phyloP scores from a whole-genome alignment of 2,329 filamentous ascomycete genomes.

The Aspergillus vadensis region DNA sequence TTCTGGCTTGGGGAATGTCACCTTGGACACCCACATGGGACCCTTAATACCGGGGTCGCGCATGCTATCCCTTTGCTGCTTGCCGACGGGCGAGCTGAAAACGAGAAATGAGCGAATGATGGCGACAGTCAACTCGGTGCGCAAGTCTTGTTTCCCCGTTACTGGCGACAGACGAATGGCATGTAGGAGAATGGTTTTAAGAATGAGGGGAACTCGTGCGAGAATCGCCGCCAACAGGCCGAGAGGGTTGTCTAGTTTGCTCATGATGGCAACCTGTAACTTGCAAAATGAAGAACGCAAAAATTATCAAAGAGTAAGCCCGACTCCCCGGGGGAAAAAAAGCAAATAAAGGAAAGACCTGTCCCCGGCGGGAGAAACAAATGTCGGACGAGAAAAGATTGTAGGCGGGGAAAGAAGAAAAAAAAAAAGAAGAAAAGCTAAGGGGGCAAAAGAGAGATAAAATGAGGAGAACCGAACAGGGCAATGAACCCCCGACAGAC shows the following conservation, averaged over 20 bases:
- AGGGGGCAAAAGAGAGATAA: not conserved
- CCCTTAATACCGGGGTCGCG: slow-evolving; percentile 72
- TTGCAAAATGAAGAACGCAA: not conserved
- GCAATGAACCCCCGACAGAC: not conserved
- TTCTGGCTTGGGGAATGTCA: slow-evolving; percentile 61
- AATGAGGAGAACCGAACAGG: not conserved
- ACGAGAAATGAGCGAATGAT: slow-evolving; percentile 68
- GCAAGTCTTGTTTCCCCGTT: slow-evolving; percentile 75
- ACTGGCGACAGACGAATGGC: slow-evolving; percentile 67
- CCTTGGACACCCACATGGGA: slow-evolving; percentile 76
- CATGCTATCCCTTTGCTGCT: slow-evolving; percentile 64
- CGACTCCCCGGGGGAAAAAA: not conserved
- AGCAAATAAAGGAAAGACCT: no score
- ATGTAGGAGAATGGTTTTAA: slow-evolving; percentile 47
- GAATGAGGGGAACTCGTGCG: slow-evolving; percentile 43
- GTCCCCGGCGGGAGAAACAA: not conserved
- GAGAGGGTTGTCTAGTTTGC: slow-evolving; percentile 24
- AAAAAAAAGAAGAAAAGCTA: not conserved
- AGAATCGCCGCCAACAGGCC: slow-evolving; percentile 42
- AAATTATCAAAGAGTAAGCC: not conserved
- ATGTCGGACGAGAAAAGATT: not conserved
- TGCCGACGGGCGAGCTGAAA: slow-evolving; percentile 56
- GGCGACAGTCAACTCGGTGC: slow-evolving; percentile 70
- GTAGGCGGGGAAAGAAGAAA: not conserved
- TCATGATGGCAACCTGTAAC: slow-evolving; percentile 23